Base-by-base conservation (phyloP, 768 basidiomycete genomes). In the Pulveroboletus sp. region DNA sequence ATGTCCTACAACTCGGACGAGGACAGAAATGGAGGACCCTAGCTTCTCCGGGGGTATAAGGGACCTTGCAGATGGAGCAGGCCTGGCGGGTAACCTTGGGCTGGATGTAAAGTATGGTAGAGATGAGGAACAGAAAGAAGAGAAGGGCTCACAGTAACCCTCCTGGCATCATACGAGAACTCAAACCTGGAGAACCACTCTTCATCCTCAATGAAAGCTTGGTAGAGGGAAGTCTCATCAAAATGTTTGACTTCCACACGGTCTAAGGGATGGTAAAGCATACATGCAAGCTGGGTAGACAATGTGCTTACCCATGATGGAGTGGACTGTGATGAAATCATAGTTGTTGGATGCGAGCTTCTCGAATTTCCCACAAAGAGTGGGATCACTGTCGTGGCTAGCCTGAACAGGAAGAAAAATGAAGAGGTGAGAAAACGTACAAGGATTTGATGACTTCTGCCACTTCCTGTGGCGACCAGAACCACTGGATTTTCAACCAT, bases 11-110 rank as follows among this genome's bases (percentile, higher is more conserved):
- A 0, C 53, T 45, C 0, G 75, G 77, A 1, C 77, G 74, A 0
- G 81, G 80, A 55, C 83, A 85, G 45, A 81, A 81, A 45, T 84
- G 79, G 66, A 79, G 79, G 7, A 77, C 57, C 47, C 21, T 60
- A 40, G 34, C 58, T 20, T 35, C 67, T 56, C 75, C 69, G 0
- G 80, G 77, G 24, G 66, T 67, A 53, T 84, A 85, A 0, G 76
- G 73, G 4, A 61, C 35, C 12, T 52, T 52, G 64, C 83, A 85
- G 4, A 70, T 54, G 9, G 34, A 11, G 45, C 82, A 84, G 0
- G 73, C 68, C 12, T 43, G 40, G 0, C 57, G 42, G 0, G 67
- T 60, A 1, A 70, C 74, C 53, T 70, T 74, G 12, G 77, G 78
- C 78, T 82, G 32, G 32, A 43, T 12, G 24, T 10, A 34, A 21